Base-by-base conservation (phyloP, 2,329 filamentous ascomycete genomes). In the Diaporthe vaccinii region DNA sequence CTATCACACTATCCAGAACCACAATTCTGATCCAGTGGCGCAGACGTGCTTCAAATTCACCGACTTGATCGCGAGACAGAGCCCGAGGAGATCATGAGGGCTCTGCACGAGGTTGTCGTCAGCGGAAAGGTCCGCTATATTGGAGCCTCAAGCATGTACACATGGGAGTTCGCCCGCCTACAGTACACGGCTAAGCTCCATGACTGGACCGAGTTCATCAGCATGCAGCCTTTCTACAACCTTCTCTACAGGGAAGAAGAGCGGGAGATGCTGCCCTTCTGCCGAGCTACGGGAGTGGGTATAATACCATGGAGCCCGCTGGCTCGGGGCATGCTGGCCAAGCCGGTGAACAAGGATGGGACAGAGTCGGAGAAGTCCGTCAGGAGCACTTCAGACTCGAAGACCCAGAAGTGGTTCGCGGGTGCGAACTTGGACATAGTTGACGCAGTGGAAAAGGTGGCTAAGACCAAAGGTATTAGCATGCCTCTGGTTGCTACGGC, bases 401-500 rank as follows among this genome's bases (percentile, higher is more conserved):
- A 74, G 84, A 83, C n/a, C 76, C 82, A 77, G 79, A 80, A 49
- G 81, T 86, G 80, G 82, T 84, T 81, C 44, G 80, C 80, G 0
- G 87, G 89, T 25, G 83, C 84, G 0, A 89, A 91, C 76, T 44
- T 80, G 15, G 79, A 78, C 2, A 80, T 80, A 51, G 74, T 81
- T 0, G 76, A 78, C 15, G 73, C 74, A 1, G 78, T 80, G 15
- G 78, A 80, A 49, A 77, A 78, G 72, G 74, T 81, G 3, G 78
- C 79, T 2, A 74, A 84, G 84, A 79, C 83, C 82, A 87, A 87
- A 78, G 87, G 85, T 0, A 86, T 89, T 78, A 89, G 85, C 75
- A 92, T 92, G 90, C 87, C 88, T 58, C 86, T 89, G 75, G 86
- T 93, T 53, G 89, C 90, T 1, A 86, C 89, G 65, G 90, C 90